Conservation (phyloP, 192 early-diverging fungal genomes). For the Linnemannia exigua region DNA sequence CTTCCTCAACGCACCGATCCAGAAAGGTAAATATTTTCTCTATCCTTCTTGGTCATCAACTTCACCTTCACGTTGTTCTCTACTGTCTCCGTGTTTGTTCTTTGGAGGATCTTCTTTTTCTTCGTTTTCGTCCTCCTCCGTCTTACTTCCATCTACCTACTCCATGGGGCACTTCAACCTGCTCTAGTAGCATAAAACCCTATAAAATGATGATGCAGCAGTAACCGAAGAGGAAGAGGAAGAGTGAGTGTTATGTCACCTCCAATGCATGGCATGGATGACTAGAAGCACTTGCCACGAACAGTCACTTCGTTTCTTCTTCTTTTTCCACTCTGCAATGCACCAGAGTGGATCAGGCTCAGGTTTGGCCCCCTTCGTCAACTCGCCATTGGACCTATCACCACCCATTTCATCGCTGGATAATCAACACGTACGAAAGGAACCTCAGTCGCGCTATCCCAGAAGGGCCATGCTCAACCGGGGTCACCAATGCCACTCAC, state of each 20-base stretch:
- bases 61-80: neutral
- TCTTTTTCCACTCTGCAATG: neutral
- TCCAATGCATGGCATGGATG: neutral
- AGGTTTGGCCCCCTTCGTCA: neutral
- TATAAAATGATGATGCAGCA: neutral
- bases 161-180: neutral
- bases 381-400: neutral
- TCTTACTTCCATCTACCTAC: neutral
- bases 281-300: neutral
- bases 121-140: neutral
- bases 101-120: too few species aligned
- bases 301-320: slow-evolving; percentile 8
- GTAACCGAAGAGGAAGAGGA: neutral
- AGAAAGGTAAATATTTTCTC: neutral
- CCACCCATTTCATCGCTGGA: neutral
- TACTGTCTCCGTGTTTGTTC: too few species aligned
- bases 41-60: neutral
- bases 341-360: neutral
- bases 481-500: neutral
- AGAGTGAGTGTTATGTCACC: neutral
- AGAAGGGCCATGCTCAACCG: neutral
- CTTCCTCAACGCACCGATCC: neutral
- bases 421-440: neutral
- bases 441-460: neutral
- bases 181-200: neutral